These are phyloP conservation scores for Acorus gramineus DNA, from an alignment of 106 monocot species.

Conservation along the genomic window DNA sequence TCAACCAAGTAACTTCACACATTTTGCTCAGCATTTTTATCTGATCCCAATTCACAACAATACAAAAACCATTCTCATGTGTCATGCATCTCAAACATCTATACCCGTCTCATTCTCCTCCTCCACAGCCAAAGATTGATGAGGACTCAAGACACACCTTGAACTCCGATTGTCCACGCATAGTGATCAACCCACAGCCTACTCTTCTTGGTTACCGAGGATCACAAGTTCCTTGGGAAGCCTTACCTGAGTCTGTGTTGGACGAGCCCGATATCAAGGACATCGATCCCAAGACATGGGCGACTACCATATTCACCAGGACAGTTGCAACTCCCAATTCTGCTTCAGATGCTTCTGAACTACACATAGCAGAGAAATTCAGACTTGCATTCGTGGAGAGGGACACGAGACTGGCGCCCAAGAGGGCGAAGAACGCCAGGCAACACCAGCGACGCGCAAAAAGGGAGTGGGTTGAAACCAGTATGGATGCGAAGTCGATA, in stretches of 20 bases:
- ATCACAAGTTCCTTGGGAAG: constrained; percentile 44
- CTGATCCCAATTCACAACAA: too few species aligned
- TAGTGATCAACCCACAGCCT: constrained; percentile 60
- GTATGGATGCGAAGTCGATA: constrained; percentile 55
- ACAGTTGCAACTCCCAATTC: background rate
- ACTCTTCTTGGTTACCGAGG: constrained; percentile 31
- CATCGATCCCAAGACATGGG: constrained; percentile 79
- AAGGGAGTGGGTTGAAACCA: constrained; percentile 54
- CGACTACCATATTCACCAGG: constrained; percentile 15
- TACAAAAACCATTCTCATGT: too few species aligned
- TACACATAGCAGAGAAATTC: constrained; percentile 72
- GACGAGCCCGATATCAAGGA: constrained; percentile 54
- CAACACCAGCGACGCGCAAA: constrained; percentile 59
- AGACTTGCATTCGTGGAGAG: constrained; percentile 81
- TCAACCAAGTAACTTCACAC: too few species aligned
- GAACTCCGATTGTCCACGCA: constrained; percentile 67
- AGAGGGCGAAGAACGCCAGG: constrained; percentile 86
- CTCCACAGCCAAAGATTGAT: constrained; percentile 65
- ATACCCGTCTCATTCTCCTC: too few species aligned
- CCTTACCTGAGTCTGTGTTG: constrained; percentile 32
- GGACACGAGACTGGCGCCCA: constrained; percentile 72
- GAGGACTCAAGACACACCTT: constrained; percentile 46
- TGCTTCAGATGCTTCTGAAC: constrained; percentile 13
- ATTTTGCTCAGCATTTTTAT: too few species aligned
- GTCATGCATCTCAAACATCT: too few species aligned